phyloP scores from a whole-genome alignment of 495 filamentous ascomycete species.

The Corynascus novoguineensis region DNA sequence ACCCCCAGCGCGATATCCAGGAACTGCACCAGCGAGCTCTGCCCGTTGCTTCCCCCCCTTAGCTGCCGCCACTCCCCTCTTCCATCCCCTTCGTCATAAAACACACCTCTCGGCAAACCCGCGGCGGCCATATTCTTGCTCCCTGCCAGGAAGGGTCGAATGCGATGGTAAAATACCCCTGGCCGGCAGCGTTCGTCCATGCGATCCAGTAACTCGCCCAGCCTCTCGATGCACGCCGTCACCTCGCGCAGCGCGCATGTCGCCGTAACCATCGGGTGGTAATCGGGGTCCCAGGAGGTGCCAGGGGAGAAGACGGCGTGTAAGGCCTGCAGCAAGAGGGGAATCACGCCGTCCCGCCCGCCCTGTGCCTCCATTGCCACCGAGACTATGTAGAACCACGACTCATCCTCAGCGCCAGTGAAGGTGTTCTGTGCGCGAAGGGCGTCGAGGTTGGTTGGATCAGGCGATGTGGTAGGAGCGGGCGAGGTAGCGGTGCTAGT shows the following conservation, averaged over 20 bases:
- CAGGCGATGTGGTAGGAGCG: conserved; percentile 27
- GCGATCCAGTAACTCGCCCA: conserved; percentile 60
- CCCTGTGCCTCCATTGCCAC: conserved; percentile 88
- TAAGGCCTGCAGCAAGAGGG: conserved; percentile 74
- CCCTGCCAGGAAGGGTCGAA: conserved; percentile 89
- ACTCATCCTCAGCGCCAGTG: conserved; percentile 86
- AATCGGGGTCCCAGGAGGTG: too few species aligned
- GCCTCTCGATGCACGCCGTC: conserved; percentile 63
- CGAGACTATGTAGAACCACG: conserved; percentile 95
- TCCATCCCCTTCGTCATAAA: conserved; percentile 74
- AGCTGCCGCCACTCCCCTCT: conserved; percentile 67
- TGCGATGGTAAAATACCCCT: conserved; percentile 84
- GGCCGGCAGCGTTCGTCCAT: conserved; percentile 94
- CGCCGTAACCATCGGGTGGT: conserved; percentile 37
- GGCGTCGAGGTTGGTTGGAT: conserved; percentile 64
- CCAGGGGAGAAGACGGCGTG: conserved; percentile 55
- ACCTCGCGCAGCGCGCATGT: conserved; percentile 59
- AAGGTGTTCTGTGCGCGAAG: conserved; percentile 77
- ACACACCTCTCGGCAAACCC: conserved; percentile 75
- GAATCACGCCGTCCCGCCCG: conserved; percentile 74
- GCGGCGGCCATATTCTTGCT: conserved; percentile 95
- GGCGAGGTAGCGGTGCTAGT: too few species aligned
- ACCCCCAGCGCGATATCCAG: conserved; percentile 89
- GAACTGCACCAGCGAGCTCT: conserved; percentile 92
- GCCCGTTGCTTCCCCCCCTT: conserved; percentile 88